phyloP scores from a whole-genome alignment of 2,329 filamentous ascomycete species.

The Cadophora malorum region DNA sequence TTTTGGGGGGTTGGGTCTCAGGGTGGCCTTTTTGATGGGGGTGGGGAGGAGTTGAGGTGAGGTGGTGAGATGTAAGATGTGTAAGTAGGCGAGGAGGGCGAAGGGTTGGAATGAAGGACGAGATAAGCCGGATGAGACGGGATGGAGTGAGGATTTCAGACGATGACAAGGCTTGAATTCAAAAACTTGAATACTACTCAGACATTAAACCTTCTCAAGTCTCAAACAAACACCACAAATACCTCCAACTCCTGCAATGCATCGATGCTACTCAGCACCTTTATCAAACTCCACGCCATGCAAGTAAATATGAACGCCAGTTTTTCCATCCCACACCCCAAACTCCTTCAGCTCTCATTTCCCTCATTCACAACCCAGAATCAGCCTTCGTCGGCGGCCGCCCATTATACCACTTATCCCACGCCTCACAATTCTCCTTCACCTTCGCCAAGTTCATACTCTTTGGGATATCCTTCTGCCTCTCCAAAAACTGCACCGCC shows the following conservation, averaged over 20 bases:
- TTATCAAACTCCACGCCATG: constrained; percentile 8
- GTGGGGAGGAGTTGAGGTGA: constrained; percentile 39
- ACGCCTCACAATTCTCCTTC: constrained; percentile 25
- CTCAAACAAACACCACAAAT: not conserved
- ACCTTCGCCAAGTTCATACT: constrained; percentile 19
- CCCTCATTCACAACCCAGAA: constrained; percentile 25
- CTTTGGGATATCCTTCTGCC: constrained; percentile 18
- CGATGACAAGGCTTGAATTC: no score
- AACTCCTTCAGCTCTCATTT: not conserved
- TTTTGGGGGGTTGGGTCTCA: constrained; percentile 44
- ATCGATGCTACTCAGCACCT: not conserved
- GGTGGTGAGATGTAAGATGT: not conserved
- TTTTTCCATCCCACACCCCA: not conserved
- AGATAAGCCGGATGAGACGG: no score
- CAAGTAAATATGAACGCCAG: not conserved
- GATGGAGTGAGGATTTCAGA: no score
- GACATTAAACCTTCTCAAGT: not conserved
- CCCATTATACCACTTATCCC: constrained; percentile 25
- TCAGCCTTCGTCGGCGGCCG: constrained; percentile 19
- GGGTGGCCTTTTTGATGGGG: constrained; percentile 47
- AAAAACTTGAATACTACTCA: not conserved
- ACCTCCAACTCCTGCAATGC: not conserved
- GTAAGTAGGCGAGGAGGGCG: no score
- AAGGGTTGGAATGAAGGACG: no score
- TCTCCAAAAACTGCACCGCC: constrained; percentile 34